These are phyloP conservation scores for Fraxinus floribunda DNA, from an alignment of 305 asterid species.

Conservation along the genomic window DNA sequence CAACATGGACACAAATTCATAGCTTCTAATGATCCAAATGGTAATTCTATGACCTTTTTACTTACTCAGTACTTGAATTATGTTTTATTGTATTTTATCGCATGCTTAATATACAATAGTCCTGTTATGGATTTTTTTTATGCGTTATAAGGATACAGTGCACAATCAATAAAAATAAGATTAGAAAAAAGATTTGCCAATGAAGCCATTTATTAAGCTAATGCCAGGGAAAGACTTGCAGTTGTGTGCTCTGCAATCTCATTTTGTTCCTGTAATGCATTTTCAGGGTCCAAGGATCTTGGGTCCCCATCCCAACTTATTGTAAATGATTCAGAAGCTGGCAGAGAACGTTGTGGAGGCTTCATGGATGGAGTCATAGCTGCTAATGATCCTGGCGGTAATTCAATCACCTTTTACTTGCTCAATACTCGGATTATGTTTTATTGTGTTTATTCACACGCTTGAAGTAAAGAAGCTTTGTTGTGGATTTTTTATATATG, in stretches of 20 bases:
- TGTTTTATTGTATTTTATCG: background rate
- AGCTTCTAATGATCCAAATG: background rate
- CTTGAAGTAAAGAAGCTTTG: background rate
- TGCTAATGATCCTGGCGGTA: constrained; percentile 35
- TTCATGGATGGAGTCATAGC: constrained; percentile 20
- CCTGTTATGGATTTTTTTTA: background rate
- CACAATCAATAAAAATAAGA: no score
- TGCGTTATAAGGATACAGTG: background rate
- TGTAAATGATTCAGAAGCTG: constrained; percentile 24
- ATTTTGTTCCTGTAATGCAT: background rate
- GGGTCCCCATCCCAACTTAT: constrained; percentile 26
- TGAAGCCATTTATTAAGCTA: background rate
- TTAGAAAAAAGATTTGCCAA: background rate
- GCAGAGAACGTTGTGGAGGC: constrained; percentile 24
- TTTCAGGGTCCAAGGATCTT: constrained; percentile 36
- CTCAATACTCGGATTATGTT: background rate
- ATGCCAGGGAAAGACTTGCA: background rate
- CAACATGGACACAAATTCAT: background rate
- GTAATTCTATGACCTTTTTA: background rate
- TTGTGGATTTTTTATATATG: background rate
- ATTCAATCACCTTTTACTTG: constrained; percentile 9
- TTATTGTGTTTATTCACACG: background rate
- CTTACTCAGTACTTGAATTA: background rate
- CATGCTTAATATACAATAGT: background rate
- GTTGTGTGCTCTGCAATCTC: background rate